phyloP scores from a whole-genome alignment of 225 moss, liverwort and hornwort genomes.

The Pseudoscleropodium purum region DNA sequence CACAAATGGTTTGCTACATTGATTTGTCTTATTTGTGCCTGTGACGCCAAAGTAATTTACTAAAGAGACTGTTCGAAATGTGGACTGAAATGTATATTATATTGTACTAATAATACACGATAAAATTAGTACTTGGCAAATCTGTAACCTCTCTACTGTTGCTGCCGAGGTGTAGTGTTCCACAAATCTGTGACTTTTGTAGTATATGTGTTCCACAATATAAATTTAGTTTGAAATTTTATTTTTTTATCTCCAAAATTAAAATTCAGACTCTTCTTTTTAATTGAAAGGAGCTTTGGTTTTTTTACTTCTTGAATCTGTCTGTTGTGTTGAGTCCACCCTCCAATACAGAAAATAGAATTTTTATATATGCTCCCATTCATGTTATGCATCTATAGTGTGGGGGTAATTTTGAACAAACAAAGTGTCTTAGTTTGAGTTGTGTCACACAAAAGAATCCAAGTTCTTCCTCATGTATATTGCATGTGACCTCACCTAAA shows the following conservation, averaged over 20 bases:
- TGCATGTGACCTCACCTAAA: not conserved
- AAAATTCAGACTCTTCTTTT: not conserved
- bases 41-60: not conserved
- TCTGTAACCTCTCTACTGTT: not conserved
- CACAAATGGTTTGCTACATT: too few species aligned
- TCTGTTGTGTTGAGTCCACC: not conserved
- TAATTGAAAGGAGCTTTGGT: not conserved
- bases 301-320: too few species aligned
- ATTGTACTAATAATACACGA: not conserved
- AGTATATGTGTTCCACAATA: not conserved
- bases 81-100: not conserved
- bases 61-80: not conserved
- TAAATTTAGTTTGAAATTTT: not conserved
- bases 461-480: too few species aligned
- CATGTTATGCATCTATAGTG: not conserved
- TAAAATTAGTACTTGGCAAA: not conserved
- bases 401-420: too few species aligned
- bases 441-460: not conserved
- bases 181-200: not conserved
- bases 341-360: not conserved
- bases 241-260: too few species aligned
- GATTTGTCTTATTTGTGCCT: not conserved
- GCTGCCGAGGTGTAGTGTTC: not conserved
- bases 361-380: not conserved
- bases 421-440: not conserved